Evolutionary conservation across 2,329 filamentous ascomycete species (phyloP), one percentile per base, ranked within the genome.

Genomic region (Fusarium tuaranense): DNA sequence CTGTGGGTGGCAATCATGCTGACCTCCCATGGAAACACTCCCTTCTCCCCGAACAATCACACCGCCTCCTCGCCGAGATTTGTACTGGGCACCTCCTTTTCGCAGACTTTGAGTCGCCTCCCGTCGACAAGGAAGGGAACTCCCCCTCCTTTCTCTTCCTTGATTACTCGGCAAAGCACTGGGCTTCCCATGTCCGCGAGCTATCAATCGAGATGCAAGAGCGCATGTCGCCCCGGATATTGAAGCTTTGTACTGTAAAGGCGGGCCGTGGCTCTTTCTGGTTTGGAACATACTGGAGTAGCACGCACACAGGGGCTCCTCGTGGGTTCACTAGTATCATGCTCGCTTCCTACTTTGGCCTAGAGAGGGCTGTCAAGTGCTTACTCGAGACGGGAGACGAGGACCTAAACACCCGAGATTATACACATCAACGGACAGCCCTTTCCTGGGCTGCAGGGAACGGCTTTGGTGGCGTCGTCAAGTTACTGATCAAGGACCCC

Each of bases 21-120:
- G n/a, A 38, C 1, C 27, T 60, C n/a, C 25, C 25, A 27, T 77
- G 71, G 75, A 75, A 76, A 48, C 27, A 32, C 14, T 66, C 67
- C 22, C 36, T 78, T 9, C 14, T 44, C 1, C 68, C 38, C 7
- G 22, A 32, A 46, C 62, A 68, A 9, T 76, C 73, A 14, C 65
- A 77, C 44, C 14, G 16, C 2, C 65, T 75, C 32, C 68, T 78
- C 25, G 58, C 57, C 18, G 18, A 69, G 7, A 72, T 77, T 13
- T 77, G 73, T 38, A 69, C 75, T 6, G 25, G 44, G 36, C 36
- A 61, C 25, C 58, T 61, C 22, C 38, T 61, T 27, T 30, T 61
- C 18, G 25, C 16, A 22, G 58, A 44, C 12, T 44, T 60, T 22
- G 55, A 58, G n/a, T 58, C 48, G 46, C 60, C 59, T 73, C 46